These are phyloP conservation scores for Tardiomyces digboiensis DNA, from an alignment of 1,139 yeast genomes.

Conservation along the genomic window DNA sequence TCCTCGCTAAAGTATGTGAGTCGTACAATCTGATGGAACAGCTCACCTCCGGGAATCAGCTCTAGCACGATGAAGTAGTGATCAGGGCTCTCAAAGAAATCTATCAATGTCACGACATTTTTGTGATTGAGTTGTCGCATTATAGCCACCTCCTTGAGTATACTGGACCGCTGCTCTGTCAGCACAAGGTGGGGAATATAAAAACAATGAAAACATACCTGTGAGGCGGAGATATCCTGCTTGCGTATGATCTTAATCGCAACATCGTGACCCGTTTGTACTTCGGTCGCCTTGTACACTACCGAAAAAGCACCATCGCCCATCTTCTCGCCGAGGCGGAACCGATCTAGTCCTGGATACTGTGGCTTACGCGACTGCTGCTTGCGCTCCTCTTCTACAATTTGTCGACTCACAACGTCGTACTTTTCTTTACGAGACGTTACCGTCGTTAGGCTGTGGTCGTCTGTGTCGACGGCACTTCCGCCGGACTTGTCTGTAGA, in stretches of 20 bases:
- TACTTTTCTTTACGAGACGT: constrained; percentile 22
- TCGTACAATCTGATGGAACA: constrained; percentile 67
- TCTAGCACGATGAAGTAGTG: constrained; percentile 89
- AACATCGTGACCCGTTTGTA: constrained; percentile 59
- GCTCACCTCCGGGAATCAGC: constrained; percentile 88
- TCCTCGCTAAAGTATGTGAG: constrained; percentile 71
- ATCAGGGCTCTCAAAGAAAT: constrained; percentile 88
- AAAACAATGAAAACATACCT: constrained; percentile 75
- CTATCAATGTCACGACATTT: constrained; percentile 81
- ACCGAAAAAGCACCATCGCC: constrained; percentile 98
- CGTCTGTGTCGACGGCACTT: constrained; percentile 2
- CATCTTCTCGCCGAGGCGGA: constrained; percentile 72
- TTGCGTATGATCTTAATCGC: constrained; percentile 92
- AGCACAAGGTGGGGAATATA: constrained; percentile 57
- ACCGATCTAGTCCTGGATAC: constrained; percentile 43
- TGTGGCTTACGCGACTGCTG: constrained; percentile 30
- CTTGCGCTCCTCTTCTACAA: constrained; percentile 53
- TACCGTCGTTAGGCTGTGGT: background rate
- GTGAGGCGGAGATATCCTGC: constrained; percentile 62
- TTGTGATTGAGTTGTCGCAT: constrained; percentile 89
- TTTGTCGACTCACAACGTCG: constrained; percentile 45
- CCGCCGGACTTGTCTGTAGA: no score
- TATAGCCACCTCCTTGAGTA: constrained; percentile 90
- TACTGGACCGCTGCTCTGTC: constrained; percentile 63
- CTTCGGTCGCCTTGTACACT: constrained; percentile 78